Evolutionary conservation across 1,284 basidiomycete genomes (phyloP).

Genomic region (Ganoderma lucidum): DNA sequence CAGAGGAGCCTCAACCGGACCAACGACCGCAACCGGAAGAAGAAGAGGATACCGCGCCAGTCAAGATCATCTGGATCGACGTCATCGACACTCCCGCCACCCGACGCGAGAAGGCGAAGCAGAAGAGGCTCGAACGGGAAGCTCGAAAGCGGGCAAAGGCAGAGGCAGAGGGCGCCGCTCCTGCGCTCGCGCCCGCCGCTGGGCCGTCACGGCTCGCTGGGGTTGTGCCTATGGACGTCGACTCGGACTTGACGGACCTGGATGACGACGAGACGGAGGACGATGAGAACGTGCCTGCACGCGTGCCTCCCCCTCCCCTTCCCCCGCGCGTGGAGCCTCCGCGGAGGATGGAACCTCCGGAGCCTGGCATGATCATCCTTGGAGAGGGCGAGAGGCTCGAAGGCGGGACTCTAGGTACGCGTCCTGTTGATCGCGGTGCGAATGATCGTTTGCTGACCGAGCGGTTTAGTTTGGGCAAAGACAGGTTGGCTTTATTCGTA

Average conservation of each 20-base stretch:
- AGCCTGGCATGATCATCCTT: slow-evolving; percentile 36
- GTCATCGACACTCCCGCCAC: slow-evolving; percentile 73
- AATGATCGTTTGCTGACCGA: background rate
- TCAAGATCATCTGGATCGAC: slow-evolving; percentile 60
- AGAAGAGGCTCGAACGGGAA: slow-evolving; percentile 52
- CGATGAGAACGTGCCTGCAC: slow-evolving; percentile 12
- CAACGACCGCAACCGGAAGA: slow-evolving; percentile 15
- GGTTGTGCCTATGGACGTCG: slow-evolving; percentile 7
- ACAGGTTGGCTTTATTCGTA: slow-evolving; percentile 34
- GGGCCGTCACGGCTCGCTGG: slow-evolving; percentile 19
- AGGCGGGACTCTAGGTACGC: slow-evolving; percentile 49
- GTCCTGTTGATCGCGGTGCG: background rate
- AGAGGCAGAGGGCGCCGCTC: slow-evolving; percentile 17
- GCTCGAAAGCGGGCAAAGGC: slow-evolving; percentile 22
- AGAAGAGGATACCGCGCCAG: slow-evolving; percentile 22
- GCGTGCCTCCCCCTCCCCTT: background rate
- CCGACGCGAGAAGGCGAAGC: slow-evolving; percentile 61
- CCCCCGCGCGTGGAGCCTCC: background rate
- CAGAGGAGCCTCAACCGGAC: background rate
- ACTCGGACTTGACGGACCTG: slow-evolving; percentile 23
- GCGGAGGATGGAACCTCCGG: slow-evolving; percentile 4
- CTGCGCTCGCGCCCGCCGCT: slow-evolving; percentile 10
- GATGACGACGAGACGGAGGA: slow-evolving; percentile 20
- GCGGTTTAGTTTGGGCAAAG: slow-evolving; percentile 52
- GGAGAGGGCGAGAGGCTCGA: slow-evolving; percentile 42